Evolutionary conservation across 164 flowering plant genomes (phyloP), one percentile per base, ranked within the genome.

Genomic region (Kalanchoe fedtschenkoi): DNA sequence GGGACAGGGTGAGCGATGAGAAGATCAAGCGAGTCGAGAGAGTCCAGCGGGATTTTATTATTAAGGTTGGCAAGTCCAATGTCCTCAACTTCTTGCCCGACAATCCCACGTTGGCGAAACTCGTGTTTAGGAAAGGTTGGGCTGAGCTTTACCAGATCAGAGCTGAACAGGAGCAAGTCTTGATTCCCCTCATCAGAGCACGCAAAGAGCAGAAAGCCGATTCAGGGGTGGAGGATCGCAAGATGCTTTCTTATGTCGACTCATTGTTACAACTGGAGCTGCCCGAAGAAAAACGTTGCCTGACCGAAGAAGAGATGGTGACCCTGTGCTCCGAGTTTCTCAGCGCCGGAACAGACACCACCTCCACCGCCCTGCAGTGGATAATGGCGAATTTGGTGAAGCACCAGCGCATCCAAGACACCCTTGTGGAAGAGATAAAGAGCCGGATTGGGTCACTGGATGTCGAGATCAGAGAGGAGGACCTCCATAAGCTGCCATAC

Each of bases 351-450:
- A 79, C 80, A 0, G 83, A 81, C 54, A 79, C 81, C 0, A 75
- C 85, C 15, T 35, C 76, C 33, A 67, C 85, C 5, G 68, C 78
- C 3, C 35, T 81, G 57, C 75, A 81, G 33, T 78, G 85, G 82
- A 67, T 69, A 17, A 76, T 76, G 80, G 80, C 76, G 2, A 75
- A 77, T 58, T 56, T 77, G 29, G 77, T 77, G 7, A 77, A 74
- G 68, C 17, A 74, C 39, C 80, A 64, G 5, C 17, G 58, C 1
- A 56, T 74, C 22, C 80, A 77, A 38, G 69, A 44, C 0, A 74
- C 65, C 38, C 65, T 77, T 10, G 59, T 69, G 41, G 51, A 63
- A 3, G 76, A 77, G 62, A 69, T 77, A 7, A 21, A 17, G 2
- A 32, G 46, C 0, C 70, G 65, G 15, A 26, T 69, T 9, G 61